Evolutionary conservation across 176 grass and related monocot species (phyloP).

Genomic region (Phyllostachys edulis): DNA sequence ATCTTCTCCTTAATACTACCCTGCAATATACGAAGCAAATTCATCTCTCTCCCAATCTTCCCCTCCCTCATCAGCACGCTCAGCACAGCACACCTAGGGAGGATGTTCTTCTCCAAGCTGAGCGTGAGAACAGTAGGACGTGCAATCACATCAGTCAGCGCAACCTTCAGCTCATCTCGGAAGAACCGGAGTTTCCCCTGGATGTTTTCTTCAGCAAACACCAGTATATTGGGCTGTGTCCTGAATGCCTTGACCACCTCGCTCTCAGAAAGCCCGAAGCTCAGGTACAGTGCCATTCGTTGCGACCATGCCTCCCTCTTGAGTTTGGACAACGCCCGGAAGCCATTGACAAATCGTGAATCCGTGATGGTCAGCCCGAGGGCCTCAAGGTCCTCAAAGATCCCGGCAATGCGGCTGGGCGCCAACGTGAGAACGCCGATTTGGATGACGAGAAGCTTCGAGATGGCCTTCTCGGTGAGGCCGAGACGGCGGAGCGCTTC

Average conservation of each 20-base stretch:
- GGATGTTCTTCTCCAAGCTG: constrained; percentile 51
- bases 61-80: constrained; percentile 47
- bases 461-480: background rate
- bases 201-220: constrained; percentile 23
- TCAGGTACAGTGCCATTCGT: constrained; percentile 36
- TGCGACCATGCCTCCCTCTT: constrained; percentile 28
- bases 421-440: constrained; percentile 13
- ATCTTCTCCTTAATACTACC: background rate
- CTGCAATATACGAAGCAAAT: background rate
- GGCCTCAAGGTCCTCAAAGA: constrained; percentile 32
- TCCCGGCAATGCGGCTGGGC: constrained; percentile 12
- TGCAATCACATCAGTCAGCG: background rate
- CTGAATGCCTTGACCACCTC: constrained; percentile 35
- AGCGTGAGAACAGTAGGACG: background rate
- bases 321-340: constrained; percentile 17
- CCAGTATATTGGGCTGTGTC: constrained; percentile 21
- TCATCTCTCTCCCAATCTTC: constrained; percentile 16
- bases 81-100: constrained; percentile 48
- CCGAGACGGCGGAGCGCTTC: constrained; percentile 16
- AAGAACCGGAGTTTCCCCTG: constrained; percentile 35
- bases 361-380: background rate
- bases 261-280: constrained; percentile 34
- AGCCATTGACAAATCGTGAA: background rate
- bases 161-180: constrained; percentile 20
- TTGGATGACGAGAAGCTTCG: constrained; percentile 2